Evolutionary conservation across 2,329 filamentous ascomycete species (phyloP).

Genomic region (Fusarium euwallaceae): DNA sequence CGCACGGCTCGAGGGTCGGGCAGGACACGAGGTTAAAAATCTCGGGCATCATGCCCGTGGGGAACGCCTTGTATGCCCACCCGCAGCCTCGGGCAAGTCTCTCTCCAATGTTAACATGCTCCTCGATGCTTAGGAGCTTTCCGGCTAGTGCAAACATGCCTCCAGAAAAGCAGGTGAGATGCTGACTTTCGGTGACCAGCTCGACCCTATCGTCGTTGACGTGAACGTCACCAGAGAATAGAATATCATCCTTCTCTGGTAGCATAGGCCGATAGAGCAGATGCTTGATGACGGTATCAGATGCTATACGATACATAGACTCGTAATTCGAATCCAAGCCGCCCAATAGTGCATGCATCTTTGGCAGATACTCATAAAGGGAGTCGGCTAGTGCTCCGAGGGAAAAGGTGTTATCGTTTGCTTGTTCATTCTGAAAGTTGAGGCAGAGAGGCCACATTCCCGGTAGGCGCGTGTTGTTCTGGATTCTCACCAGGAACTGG

Average conservation of each 20-base stretch:
- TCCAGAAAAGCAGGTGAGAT: constrained; percentile 76
- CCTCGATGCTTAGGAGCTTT: constrained; percentile 64
- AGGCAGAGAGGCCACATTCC: constrained; percentile 82
- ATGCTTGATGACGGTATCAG: constrained; percentile 70
- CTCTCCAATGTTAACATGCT: constrained; percentile 63
- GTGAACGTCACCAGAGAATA: constrained; percentile 57
- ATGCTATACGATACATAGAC: constrained; percentile 73
- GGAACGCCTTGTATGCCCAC: constrained; percentile 69
- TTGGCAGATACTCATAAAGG: constrained; percentile 72
- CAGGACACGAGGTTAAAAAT: constrained; percentile 63
- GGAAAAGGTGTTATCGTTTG: constrained; percentile 60
- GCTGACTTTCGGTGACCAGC: constrained; percentile 57
- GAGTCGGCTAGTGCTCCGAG: constrained; percentile 69
- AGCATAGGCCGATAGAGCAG: constrained; percentile 80
- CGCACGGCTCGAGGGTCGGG: constrained; percentile 50
- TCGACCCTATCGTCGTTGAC: constrained; percentile 35
- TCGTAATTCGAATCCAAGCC: constrained; percentile 73
- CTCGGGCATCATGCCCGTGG: constrained; percentile 71
- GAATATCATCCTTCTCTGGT: constrained; percentile 70
- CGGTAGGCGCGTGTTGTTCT: constrained; percentile 76
- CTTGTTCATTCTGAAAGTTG: constrained; percentile 69
- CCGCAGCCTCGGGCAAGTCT: constrained; percentile 67
- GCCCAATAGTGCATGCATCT: constrained; percentile 75
- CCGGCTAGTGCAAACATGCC: constrained; percentile 77
- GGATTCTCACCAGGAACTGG: constrained; percentile 74